A percentile compares a stretch with the other conserved stretches of the same genome.
Conservation (phyloP, 139 green algal species). For the Picochlorum sp. region DNA sequence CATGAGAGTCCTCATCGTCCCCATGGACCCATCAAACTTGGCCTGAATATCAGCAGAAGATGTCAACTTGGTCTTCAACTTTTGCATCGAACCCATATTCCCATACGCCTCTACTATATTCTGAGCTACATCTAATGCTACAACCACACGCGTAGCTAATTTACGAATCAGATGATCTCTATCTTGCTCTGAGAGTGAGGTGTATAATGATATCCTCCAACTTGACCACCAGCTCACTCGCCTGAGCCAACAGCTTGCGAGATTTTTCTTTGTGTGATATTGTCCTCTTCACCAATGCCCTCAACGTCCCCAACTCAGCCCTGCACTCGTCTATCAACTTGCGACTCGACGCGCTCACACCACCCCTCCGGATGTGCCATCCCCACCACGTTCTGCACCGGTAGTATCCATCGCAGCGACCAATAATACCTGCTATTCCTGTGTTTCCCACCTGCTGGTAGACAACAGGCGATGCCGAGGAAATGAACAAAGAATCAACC, state of each 20-base stretch:
- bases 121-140: slow-evolving; percentile 7
- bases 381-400: no score
- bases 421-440: no score
- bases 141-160: slow-evolving; percentile 5
- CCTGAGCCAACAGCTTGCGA: slow-evolving; percentile 21
- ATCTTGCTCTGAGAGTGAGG: slow-evolving; percentile 3
- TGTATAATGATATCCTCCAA: slow-evolving; percentile 32
- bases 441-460: no score
- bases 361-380: background rate
- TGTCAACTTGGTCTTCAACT: slow-evolving; percentile 13
- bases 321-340: slow-evolving; percentile 19
- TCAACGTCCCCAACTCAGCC: slow-evolving; percentile 20
- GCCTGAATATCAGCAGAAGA: background rate
- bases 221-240: slow-evolving; percentile 22
- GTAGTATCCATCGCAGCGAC: no score
- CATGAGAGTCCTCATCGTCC: slow-evolving; percentile 10
- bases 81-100: slow-evolving; percentile 5
- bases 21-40: background rate
- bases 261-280: slow-evolving; percentile 32
- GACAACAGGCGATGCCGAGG: no score
- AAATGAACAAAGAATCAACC: no score
- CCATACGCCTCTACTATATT: slow-evolving; percentile 21
- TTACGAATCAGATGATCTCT: slow-evolving; percentile 9
- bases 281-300: slow-evolving; percentile 15
- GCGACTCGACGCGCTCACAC: slow-evolving; percentile 6